Evolutionary conservation across 2,329 filamentous ascomycete species (phyloP).

Genomic region (Cercospora sp.): DNA sequence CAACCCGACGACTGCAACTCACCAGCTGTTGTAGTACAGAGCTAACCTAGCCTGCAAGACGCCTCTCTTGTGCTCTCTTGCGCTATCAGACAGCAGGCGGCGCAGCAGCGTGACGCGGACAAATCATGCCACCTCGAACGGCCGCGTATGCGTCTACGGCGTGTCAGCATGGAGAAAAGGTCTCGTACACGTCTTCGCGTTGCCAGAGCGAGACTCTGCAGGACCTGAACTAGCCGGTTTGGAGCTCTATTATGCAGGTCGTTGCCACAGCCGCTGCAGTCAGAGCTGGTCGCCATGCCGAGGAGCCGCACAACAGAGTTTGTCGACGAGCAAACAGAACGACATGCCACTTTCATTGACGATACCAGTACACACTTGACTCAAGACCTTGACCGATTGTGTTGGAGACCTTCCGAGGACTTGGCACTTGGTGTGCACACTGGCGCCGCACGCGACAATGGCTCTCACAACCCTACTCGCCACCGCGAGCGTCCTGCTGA

Average conservation of each 20-base stretch:
- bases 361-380: neutral
- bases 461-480: neutral
- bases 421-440: neutral
- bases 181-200: neutral
- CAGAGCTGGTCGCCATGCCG: conserved; percentile 7
- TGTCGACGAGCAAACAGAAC: neutral
- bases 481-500: conserved; percentile 4
- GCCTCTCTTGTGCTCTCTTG: neutral
- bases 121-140: neutral
- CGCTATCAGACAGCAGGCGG: neutral
- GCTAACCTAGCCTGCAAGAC: neutral
- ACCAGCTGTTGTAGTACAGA: neutral
- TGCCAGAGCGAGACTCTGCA: neutral
- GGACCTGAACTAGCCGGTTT: neutral
- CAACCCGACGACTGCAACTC: neutral
- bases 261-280: conserved; percentile 9
- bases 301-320: conserved; percentile 6
- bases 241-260: conserved; percentile 5
- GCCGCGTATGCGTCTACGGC: neutral
- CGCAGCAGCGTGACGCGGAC: conserved; percentile 5
- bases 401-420: neutral
- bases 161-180: neutral
- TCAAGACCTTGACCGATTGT: neutral
- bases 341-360: neutral
- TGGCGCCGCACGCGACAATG: neutral